phyloP scores from a whole-genome alignment of 2,329 filamentous ascomycete species.

The Alternaria solani region DNA sequence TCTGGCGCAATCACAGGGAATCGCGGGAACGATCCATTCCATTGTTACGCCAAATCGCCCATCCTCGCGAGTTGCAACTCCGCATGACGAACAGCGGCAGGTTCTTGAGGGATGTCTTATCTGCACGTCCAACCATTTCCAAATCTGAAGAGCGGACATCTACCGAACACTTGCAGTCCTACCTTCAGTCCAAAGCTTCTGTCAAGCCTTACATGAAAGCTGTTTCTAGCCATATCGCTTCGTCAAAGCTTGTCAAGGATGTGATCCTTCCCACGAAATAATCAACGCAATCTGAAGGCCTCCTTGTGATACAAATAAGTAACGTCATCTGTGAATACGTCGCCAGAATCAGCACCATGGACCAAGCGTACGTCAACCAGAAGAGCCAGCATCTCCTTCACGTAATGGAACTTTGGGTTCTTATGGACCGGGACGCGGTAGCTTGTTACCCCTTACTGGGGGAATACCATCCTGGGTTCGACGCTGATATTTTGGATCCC shows the following conservation, averaged over 20 bases:
- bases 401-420: slow-evolving; percentile 66
- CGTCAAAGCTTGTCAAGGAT: slow-evolving; percentile 28
- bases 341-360: slow-evolving; percentile 26
- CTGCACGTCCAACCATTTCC: neutral
- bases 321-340: slow-evolving; percentile 32
- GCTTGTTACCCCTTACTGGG: slow-evolving; percentile 57
- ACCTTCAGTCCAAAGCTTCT: slow-evolving; percentile 22
- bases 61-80: slow-evolving; percentile 23
- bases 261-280: slow-evolving; percentile 42
- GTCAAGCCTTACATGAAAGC: slow-evolving; percentile 27
- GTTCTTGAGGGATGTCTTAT: slow-evolving; percentile 10
- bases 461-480: slow-evolving; percentile 63
- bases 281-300: neutral
- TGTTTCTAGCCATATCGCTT: slow-evolving; percentile 14
- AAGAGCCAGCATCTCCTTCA: slow-evolving; percentile 63
- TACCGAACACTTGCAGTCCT: slow-evolving; percentile 23
- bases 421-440: slow-evolving; percentile 61
- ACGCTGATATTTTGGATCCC: slow-evolving; percentile 60
- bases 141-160: slow-evolving; percentile 1
- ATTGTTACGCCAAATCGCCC: slow-evolving; percentile 51
- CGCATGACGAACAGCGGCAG: slow-evolving; percentile 30
- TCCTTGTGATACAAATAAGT: slow-evolving; percentile 52
- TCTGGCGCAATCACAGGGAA: slow-evolving; percentile 32
- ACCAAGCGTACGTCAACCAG: slow-evolving; percentile 53
- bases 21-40: slow-evolving; percentile 52